Conservation (phyloP, 768 basidiomycete species). For the Boletus rubescentipes region DNA sequence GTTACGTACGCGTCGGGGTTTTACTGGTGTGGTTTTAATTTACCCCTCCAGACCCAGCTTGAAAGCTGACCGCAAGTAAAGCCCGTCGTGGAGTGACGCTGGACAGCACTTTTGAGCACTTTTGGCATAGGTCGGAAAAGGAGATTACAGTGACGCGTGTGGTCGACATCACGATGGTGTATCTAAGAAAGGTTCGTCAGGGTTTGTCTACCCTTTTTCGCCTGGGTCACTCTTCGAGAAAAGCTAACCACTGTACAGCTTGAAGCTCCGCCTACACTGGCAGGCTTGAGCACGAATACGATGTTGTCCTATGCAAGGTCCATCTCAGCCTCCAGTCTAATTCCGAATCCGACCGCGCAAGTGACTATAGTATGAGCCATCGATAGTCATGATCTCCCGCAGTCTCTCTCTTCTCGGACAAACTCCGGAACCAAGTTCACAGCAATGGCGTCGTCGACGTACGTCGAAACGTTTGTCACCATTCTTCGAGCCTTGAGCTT, state of each 20-base stretch:
- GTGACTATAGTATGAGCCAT: too few species aligned
- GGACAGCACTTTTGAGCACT: conserved; percentile 17
- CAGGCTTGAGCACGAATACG: not conserved
- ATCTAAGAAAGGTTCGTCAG: too few species aligned
- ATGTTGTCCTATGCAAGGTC: not conserved
- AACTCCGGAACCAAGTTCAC: not conserved
- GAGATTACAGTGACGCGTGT: too few species aligned
- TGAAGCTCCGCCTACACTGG: too few species aligned
- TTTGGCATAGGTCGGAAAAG: conserved; percentile 29
- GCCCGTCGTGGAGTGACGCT: conserved; percentile 23
- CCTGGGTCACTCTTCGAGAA: too few species aligned
- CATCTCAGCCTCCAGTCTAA: not conserved
- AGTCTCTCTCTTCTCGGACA: not conserved
- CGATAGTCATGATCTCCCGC: too few species aligned
- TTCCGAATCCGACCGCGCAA: conserved; percentile 2
- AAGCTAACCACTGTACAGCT: too few species aligned
- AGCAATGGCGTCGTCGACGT: conserved; percentile 6
- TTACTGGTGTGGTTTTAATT: too few species aligned
- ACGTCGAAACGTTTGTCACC: not conserved
- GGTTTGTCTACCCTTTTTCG: too few species aligned
- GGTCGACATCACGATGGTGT: too few species aligned
- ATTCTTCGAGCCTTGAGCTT: conserved; percentile 11
- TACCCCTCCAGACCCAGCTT: conserved; percentile 19
- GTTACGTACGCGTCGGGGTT: too few species aligned
- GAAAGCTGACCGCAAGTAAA: conserved; percentile 29